These are phyloP conservation scores for Xylariaceae sp. DNA, from an alignment of 2,329 filamentous ascomycete species.

Conservation along the genomic window DNA sequence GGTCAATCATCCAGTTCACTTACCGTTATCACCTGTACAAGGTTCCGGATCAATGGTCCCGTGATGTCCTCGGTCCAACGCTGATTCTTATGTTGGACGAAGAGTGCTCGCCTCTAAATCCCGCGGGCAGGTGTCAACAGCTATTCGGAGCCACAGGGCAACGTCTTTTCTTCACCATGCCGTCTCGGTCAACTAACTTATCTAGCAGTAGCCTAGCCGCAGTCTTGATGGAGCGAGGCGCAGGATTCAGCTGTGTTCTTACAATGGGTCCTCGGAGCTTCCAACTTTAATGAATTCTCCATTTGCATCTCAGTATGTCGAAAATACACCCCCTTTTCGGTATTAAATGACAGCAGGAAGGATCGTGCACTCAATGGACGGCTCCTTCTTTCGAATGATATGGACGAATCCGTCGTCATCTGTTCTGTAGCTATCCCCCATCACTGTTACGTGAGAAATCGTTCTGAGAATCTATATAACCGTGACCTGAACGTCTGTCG, in stretches of 20 bases:
- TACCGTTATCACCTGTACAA: no score
- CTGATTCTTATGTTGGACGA: no score
- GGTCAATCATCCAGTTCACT: no score
- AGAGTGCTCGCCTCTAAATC: no score
- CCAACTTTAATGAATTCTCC: constrained; percentile 3
- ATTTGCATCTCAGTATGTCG: constrained; percentile 13
- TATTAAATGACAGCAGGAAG: constrained; percentile 23
- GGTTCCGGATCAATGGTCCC: no score
- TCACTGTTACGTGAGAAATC: constrained; percentile 18
- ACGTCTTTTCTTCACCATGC: constrained; percentile 1
- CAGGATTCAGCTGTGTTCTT: constrained; percentile 30
- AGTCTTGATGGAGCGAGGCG: constrained; percentile 31
- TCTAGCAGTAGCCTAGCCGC: constrained; percentile 26
- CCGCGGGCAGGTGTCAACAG: not conserved
- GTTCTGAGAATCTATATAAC: constrained; percentile 32
- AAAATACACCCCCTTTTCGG: constrained; percentile 24
- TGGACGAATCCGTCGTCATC: constrained; percentile 31
- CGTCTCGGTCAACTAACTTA: constrained; percentile 5
- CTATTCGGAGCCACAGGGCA: constrained; percentile 5
- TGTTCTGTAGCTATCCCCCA: constrained; percentile 16
- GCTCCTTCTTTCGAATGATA: constrained; percentile 29
- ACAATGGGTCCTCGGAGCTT: constrained; percentile 16
- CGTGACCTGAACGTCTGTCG: constrained; percentile 15
- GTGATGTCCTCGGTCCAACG: no score
- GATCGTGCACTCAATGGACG: constrained; percentile 23